A percentile compares a stretch with the other conserved stretches of the same genome.
Conservation (phyloP, 306 rosid genomes). For the Vigna hirtella region DNA sequence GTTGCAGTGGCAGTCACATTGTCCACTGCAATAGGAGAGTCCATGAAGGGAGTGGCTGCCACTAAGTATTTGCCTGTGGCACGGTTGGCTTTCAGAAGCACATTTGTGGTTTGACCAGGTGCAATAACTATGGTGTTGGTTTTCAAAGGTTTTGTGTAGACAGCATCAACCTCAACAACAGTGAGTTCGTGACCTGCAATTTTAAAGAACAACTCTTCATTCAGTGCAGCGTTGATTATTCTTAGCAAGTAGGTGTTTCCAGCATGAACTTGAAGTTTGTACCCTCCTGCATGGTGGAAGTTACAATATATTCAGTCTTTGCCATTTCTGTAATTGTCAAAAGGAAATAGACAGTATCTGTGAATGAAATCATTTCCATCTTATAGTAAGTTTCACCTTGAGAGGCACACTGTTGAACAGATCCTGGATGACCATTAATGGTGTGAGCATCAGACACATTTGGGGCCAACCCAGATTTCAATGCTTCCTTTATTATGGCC, state of each 20-base stretch:
- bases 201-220: constrained; percentile 87
- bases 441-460: constrained; percentile 92
- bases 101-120: constrained; percentile 92
- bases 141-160: constrained; percentile 78
- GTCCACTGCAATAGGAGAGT: constrained; percentile 66
- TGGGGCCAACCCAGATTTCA: constrained; percentile 79
- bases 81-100: constrained; percentile 59
- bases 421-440: constrained; percentile 77
- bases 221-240: constrained; percentile 86
- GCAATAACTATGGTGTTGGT: constrained; percentile 73
- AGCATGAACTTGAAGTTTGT: constrained; percentile 54
- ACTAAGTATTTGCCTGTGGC: constrained; percentile 61
- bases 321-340: background rate
- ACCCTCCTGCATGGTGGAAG: constrained; percentile 54
- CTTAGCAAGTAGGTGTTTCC: constrained; percentile 73
- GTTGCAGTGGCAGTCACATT: constrained; percentile 74
- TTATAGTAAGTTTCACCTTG: constrained; percentile 52
- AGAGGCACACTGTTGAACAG: constrained; percentile 56
- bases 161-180: constrained; percentile 84
- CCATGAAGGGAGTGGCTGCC: constrained; percentile 83
- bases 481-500: constrained; percentile 75
- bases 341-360: background rate
- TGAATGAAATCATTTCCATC: background rate
- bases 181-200: constrained; percentile 75
- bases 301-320: background rate